Conservation (phyloP, 495 filamentous ascomycete species). For the Podospora comata region DNA sequence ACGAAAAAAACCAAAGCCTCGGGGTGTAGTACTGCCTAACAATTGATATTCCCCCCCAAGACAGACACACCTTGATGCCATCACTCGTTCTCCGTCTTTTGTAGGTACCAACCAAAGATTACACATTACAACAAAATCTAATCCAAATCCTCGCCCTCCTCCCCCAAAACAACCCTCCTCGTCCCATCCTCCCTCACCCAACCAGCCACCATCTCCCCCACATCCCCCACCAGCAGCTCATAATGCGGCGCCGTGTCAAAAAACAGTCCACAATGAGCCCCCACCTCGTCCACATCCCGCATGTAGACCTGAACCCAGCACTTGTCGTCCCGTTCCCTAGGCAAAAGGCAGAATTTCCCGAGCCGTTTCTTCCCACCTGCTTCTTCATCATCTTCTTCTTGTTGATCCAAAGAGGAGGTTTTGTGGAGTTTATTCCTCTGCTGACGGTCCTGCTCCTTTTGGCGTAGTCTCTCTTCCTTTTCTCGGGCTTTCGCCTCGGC, state of each 20-base stretch:
- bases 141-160: not conserved
- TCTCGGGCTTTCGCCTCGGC: slow-evolving; percentile 20
- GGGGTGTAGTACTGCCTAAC: too few relatives aligned
- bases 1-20: too few relatives aligned
- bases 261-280: slow-evolving; percentile 82
- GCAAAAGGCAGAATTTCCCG: slow-evolving; percentile 76
- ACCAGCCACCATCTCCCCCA: slow-evolving; percentile 61
- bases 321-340: slow-evolving; percentile 56
- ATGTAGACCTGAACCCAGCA: slow-evolving; percentile 76
- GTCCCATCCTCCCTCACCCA: slow-evolving; percentile 65
- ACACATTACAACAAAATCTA: too few relatives aligned
- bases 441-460: slow-evolving; percentile 32
- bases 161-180: slow-evolving; percentile 33
- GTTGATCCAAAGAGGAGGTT: not conserved
- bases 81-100: too few relatives aligned
- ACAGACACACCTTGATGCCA: too few relatives aligned
- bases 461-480: not conserved
- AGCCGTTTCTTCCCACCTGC: slow-evolving; percentile 42
- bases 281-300: slow-evolving; percentile 79
- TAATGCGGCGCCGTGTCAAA: slow-evolving; percentile 64
- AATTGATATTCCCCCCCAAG: too few relatives aligned
- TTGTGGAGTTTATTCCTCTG: slow-evolving; percentile 13
- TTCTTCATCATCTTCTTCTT: slow-evolving; percentile 32
- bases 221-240: slow-evolving; percentile 72
- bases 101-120: too few relatives aligned